Evolutionary conservation across 2,329 filamentous ascomycete species (phyloP), one percentile per base, ranked within the genome.

Genomic region (Nemania sp.): DNA sequence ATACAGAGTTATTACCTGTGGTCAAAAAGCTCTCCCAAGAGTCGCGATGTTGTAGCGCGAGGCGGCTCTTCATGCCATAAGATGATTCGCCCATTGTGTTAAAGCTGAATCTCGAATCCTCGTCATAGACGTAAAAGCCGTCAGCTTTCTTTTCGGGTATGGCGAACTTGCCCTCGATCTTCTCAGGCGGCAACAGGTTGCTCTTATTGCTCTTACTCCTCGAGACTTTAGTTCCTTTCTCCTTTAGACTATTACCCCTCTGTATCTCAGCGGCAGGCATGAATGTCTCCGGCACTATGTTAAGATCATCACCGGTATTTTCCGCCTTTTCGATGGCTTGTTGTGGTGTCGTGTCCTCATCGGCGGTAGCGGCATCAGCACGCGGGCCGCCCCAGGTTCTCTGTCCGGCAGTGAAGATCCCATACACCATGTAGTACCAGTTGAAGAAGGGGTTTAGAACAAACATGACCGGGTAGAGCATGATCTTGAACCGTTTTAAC

Each of bases 391-490:
- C 95, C 95, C 96, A 99, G 1, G 95, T 98, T 72, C 95, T 88
- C 79, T 97, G 93, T 22, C 94, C 94, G 32, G 94, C 94, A 0
- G 95, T 98, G 80, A 97, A 96, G 73, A 97, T 97, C 52, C 94
- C 94, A 79, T 98, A 97, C 2, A 97, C 92, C 92, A 98, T 97
- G 82, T 98, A 98, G 66, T 93, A 88, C 95, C 95, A 98, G 81
- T 98, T 98, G 86, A 98, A 94, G 77, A 98, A 97, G 0, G 96
- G 95, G 77, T 98, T 98, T 70, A 98, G 80, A 54, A 97, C 82
- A 78, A 98, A 98, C 94, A 98, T 98, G 70, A 98, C 75, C 0
- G 95, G 95, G 78, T 98, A 98, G 5, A 98, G 85, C 91, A 93
- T 95, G 70, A 97, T 92, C 84, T 99, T 98, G 84, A 91, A 98